Evolutionary conservation across 2,329 filamentous ascomycete species (phyloP).

Genomic region (Colletotrichum magnum): DNA sequence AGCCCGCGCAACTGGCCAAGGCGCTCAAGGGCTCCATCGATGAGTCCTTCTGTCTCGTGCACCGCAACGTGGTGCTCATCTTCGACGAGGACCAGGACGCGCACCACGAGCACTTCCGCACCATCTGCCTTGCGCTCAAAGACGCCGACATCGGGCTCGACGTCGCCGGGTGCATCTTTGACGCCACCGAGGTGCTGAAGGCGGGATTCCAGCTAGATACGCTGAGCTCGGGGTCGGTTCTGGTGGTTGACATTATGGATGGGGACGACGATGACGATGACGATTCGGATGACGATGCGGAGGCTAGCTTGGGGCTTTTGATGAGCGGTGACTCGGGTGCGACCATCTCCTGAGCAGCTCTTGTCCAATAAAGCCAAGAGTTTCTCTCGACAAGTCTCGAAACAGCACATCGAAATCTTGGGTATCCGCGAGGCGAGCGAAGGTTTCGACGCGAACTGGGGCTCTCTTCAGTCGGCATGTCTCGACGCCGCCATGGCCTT

Average conservation of each 20-base stretch:
- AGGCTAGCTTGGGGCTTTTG: conserved; percentile 29
- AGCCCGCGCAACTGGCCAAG: conserved; percentile 31
- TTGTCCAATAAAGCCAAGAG: no score
- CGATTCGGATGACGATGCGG: conserved; percentile 41
- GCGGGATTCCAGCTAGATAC: conserved; percentile 44
- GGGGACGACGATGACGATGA: conserved; percentile 40
- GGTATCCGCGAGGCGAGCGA: no score
- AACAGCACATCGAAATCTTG: no score
- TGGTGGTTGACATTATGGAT: conserved; percentile 44
- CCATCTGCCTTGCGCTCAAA: conserved; percentile 43
- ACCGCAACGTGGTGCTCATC: conserved; percentile 41
- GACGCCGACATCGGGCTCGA: conserved; percentile 43
- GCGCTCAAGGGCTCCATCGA: conserved; percentile 26
- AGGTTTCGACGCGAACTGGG: no score
- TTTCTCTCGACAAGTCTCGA: no score
- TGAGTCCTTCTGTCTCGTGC: conserved; percentile 41
- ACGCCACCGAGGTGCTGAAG: conserved; percentile 35
- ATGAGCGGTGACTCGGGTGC: conserved; percentile 30
- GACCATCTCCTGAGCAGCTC: conserved; percentile 7
- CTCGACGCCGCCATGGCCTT: no score
- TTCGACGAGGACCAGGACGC: conserved; percentile 39
- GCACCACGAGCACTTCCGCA: conserved; percentile 45
- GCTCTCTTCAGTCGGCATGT: no score
- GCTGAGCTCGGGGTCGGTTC: conserved; percentile 41
- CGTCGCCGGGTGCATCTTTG: conserved; percentile 44